Base-by-base conservation (phyloP, 805 yeast species). In the Starmerella geochares region DNA sequence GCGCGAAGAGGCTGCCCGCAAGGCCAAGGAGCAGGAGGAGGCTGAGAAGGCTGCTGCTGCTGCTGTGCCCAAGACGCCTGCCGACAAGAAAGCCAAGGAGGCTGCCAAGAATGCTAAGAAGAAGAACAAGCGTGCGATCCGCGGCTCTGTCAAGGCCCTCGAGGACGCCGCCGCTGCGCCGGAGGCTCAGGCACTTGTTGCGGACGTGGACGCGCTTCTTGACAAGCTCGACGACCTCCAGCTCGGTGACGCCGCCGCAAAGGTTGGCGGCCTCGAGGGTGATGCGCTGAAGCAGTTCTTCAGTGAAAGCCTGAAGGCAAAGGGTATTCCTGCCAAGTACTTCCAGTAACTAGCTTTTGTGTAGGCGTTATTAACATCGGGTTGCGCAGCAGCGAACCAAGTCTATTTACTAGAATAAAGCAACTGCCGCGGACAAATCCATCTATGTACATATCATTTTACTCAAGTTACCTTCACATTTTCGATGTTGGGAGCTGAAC, bases 1-100 rank as follows among this genome's bases (percentile, higher is more conserved):
- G 28, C 84, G 97, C 75, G 81, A 86, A 67, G 97, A 94, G 57
- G 96, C 95, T 54, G 98, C 86, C 69, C 83, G 77, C 65, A 94
- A 90, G 46, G 82, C 81, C 71, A 82, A 81, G 65, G 96, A 84
- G 61, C 94, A 83, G 47, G 97, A 84, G 62, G 96, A 86, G 63
- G 79, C 73, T 57, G 85, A 83, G 59, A 79, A 79, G 60, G 80
- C 78, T 58, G 80, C 78, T 64, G 92, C 83, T 54, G 94, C 80
- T 52, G 83, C 78, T 54, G 79, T 77, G 25, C 67, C 71, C 47
- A 74, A 78, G 25, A 79, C 78, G 65, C 77, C 72, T 50, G 77
- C 75, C 55, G 44, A 40, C 44, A 75, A 82, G 63, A 94, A 90
- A 76, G 83, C 90, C 60, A 95, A 94, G 67, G 95, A 92, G 77